Evolutionary conservation across 176 grass and related monocot genomes (phyloP), one percentile per base, ranked within the genome.

Genomic region (Rhynchospora tenuis): DNA sequence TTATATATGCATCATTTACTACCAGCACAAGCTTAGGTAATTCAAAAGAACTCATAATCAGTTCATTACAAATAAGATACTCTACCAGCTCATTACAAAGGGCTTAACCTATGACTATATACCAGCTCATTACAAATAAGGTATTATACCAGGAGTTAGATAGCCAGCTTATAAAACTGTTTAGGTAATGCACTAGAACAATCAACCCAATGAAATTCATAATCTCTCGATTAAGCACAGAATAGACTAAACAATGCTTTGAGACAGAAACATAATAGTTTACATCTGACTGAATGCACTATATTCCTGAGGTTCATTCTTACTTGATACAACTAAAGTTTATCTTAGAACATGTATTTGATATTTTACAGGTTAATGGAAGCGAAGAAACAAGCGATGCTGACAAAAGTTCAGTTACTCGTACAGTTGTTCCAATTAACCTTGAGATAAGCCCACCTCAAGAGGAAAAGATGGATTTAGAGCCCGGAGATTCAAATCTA

Each of bases 401-500:
- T 15, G 58, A 85, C 2, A 82, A 63, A 84, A 61, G 69, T 86
- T 64, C 83, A 7, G 72, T 81, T 46, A 67, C 52, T 59, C 61
- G 70, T 33, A 33, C 60, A 73, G 86, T 86, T 82, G 52, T 50
- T 48, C 55, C 24, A 5, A 62, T 86, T 86, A 82, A 84, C 86
- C 88, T 93, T 83, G 83, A 83, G 58, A 52, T 90, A 46, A 80
- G 73, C 79, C 90, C 78, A 50, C 75, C 84, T 59, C 24, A 74
- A 45, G 65, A 59, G 6, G 62, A 83, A 77, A 59, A 22, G 26
- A 70, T 87, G 59, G 22, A 48, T 13, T 57, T 48, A 33, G 13
- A 62, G 48, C 68, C 70, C 42, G 64, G 46, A 82, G 67, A 85
- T 66, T 83, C 85, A 81, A 90, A 54, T 51, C 59, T 74, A 70